Base-by-base conservation (phyloP, 2,329 filamentous ascomycete genomes). In the Fusarium pseudograminearum region DNA sequence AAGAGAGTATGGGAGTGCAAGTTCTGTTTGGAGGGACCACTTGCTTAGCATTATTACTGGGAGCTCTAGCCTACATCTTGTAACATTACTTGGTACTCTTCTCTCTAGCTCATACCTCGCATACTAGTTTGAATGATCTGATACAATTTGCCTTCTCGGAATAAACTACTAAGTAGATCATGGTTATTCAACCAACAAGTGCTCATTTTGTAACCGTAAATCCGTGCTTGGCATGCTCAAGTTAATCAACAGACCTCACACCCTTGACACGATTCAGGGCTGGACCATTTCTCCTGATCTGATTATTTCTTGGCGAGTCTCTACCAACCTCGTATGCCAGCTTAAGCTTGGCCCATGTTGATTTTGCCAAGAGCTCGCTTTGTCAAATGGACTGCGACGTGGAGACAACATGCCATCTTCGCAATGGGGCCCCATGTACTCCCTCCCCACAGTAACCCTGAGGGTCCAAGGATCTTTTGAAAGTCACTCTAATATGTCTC, bases 11-110 rank as follows among this genome's bases (percentile, higher is more conserved):
- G 20, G 54, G n/a, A 18, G 15, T 28, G 26, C 7, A 4, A 10
- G 15, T 42, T 7, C 7, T 16, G n/a, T 8, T 30, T 33, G 55
- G n/a, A 44, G 45, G 38, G 30, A 36, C 46, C 3, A 36, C 36
- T 44, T 55, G 20, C 18, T 9, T 57, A 38, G 54, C 44, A 34
- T 28, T 57, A 6, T 26, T 57, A n/a, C 3, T 57, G 26, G 54
- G 54, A 50, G 44, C n/a, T 31, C 44, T 57, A 15, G 33, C 5
- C 16, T 57, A 46, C 14, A 33, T 47, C 15, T 3, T 47, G 30
- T 47, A 46, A 46, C 5, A 46, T 11, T 26, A 30, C 12, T 46
- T n/a, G 4, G 18, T 45, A 15, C 42, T 31, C 9, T 41, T 41
- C 26, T 33, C 14, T 30, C 18, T 10, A 42, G 22, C 15, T 42